Base-by-base conservation (phyloP, 2,329 filamentous ascomycete genomes). In the Parafenestella ontariensis region DNA sequence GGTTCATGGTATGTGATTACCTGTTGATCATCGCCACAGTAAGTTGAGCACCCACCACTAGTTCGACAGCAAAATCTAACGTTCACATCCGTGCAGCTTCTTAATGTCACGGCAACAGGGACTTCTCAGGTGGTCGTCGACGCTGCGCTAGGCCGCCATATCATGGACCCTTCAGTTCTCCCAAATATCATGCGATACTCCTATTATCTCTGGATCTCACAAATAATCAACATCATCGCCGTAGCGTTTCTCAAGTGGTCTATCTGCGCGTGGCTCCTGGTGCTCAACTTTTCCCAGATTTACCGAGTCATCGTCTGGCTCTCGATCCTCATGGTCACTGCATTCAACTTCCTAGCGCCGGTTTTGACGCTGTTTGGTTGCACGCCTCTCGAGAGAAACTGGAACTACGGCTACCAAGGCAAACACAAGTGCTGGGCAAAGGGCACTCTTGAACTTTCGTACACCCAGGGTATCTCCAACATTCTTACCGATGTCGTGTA, bases 211-310 rank as follows among this genome's bases (percentile, higher is more conserved):
- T 70, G 63, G 64, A 58, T 70, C 33, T 52, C 52, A 28, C 66
- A 68, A 34, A 59, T 69, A 17, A 39, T 67, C 46, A 71, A 73
- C 46, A 61, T 71, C 28, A 54, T 70, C 7, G 69, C 62, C 13
- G 62, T 73, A 17, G 66, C 68, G n/a, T 52, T 69, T 7, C 48
- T 73, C 8, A 72, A 72, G 36, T 66, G 60, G 61, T 66, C 68
- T 3, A 71, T 72, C 8, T 71, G 70, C 42, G 62, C 68, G 2
- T 72, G 68, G 54, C 52, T 72, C 3, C 49, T 72, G 6, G 59
- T 63, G 13, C 61, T 72, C 17, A 69, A 72, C 20, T 70, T 72
- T 42, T 68, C 66, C 11, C 68, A 21, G 21, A 13, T 61, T 3
- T 72, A 70, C 39, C 61, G 56, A 42, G 53, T 40, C 21, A 60